These are phyloP conservation scores for Jatropha podagrica DNA, from an alignment of 441 rosid genomes.

Conservation along the genomic window DNA sequence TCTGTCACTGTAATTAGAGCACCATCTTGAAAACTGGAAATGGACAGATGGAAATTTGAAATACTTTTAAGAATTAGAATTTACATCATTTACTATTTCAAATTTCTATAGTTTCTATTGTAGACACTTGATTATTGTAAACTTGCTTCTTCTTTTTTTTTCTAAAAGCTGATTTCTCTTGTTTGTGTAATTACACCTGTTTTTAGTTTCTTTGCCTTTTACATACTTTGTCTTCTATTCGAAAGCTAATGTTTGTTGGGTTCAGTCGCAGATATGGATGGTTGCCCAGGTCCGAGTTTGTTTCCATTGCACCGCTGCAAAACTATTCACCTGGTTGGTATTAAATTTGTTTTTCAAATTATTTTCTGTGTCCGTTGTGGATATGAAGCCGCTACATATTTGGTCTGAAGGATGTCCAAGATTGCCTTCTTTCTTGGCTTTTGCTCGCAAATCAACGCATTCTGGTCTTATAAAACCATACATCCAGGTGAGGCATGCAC, in stretches of 20 bases:
- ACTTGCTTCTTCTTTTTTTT: neutral
- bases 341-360: conserved; percentile 29
- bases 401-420: conserved; percentile 43
- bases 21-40: neutral
- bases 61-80: neutral
- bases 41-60: neutral
- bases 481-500: conserved; percentile 98
- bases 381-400: conserved; percentile 43
- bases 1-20: neutral
- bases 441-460: conserved; percentile 41
- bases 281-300: conserved; percentile 60
- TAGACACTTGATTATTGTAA: neutral
- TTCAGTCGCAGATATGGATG: conserved; percentile 71
- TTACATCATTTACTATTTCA: neutral
- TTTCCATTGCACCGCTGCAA: conserved; percentile 97
- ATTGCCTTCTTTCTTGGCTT: conserved; percentile 53
- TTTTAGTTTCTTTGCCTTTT: neutral
- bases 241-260: conserved; percentile 9
- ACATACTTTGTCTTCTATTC: neutral
- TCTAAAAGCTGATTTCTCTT: neutral
- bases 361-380: conserved; percentile 23
- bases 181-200: neutral
- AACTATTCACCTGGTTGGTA: conserved; percentile 83
- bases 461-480: conserved; percentile 50
- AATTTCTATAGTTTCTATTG: neutral